Base-by-base conservation (phyloP, 495 filamentous ascomycete species). In the Aspergillus funiculosus region DNA sequence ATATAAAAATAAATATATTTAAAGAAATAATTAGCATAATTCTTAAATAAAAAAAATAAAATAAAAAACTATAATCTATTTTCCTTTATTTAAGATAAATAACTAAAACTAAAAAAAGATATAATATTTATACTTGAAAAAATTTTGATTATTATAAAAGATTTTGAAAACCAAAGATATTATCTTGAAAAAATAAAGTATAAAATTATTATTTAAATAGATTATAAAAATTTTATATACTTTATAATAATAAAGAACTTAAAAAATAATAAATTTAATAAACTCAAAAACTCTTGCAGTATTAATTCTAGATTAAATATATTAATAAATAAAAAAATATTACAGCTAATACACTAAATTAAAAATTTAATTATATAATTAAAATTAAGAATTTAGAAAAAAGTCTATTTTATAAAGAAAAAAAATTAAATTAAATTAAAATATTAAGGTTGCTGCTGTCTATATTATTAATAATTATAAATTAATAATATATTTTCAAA, bases 181-280 rank as follows among this genome's bases (percentile, higher is more conserved):
- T 31, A 27, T 39, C 11, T 24, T 50, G 39, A 42, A 21, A 13
- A 31, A 48, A 14, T 48, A 48, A 39, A 21, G 7, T 43, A 30
- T 30, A 21, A 43, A 43, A 29, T 30, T 21, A 46, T 24, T 31
- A 26, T 40, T 13, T 36, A 38, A 18, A 49, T 38, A 8, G 30
- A 43, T 45, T 52, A 44, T 31, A 32, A 31, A 6, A 53, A 43
- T 21, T 19, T 50, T 13, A 28, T 44, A 27, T 44, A 27, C 30
- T 48, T 29, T 19, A 48, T 26, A 32, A 24, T 32, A 22, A 20
- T 24, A 10, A 32, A 32, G 17, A 32, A 14, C 13, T 32, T 24
- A 39, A 37, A 3, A 22, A 37, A 37, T 21, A 21, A 37, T 37
- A 37, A 22, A 37, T 37, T 22, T 25, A 39, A 39, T 22, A 37